phyloP scores from a whole-genome alignment of 805 yeast genomes.

The Lipomyces starkeyi region DNA sequence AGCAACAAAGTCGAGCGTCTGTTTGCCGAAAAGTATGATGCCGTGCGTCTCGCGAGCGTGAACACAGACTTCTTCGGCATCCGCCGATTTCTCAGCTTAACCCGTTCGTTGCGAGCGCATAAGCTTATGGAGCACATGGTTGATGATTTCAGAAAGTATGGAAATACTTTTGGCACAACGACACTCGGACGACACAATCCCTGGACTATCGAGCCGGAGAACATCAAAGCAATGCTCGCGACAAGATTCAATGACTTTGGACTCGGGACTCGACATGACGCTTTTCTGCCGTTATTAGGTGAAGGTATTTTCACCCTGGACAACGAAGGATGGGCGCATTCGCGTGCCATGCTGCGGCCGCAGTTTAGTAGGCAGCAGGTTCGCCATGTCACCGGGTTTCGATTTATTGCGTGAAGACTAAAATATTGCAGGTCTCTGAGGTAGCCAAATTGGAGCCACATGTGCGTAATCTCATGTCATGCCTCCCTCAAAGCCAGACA shows the following conservation, averaged over 20 bases:
- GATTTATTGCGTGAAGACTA: background rate
- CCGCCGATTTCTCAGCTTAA: background rate
- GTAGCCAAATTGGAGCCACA: conserved; percentile 43
- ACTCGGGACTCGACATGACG: conserved; percentile 42
- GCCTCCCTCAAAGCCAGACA: conserved; percentile 20
- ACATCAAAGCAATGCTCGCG: conserved; percentile 45
- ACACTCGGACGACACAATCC: conserved; percentile 12
- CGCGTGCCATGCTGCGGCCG: conserved; percentile 48
- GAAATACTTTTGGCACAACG: conserved; percentile 1
- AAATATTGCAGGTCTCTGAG: conserved; percentile 33
- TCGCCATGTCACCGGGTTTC: background rate
- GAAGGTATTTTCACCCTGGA: conserved; percentile 48
- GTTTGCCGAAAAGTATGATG: conserved; percentile 5
- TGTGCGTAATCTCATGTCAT: conserved; percentile 38
- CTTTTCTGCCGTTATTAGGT: conserved; percentile 45
- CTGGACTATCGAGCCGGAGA: conserved; percentile 44
- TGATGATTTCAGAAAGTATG: background rate
- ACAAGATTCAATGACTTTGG: conserved; percentile 46
- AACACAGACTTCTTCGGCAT: conserved; percentile 7
- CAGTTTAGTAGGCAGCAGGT: conserved; percentile 47
- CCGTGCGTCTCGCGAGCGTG: conserved; percentile 1
- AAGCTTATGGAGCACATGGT: conserved; percentile 5
- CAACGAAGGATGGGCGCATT: conserved; percentile 48
- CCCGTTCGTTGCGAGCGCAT: background rate
- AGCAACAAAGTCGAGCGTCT: background rate